These are phyloP conservation scores for Candida coquimbonensis DNA, from an alignment of 805 yeast species.

Conservation along the genomic window DNA sequence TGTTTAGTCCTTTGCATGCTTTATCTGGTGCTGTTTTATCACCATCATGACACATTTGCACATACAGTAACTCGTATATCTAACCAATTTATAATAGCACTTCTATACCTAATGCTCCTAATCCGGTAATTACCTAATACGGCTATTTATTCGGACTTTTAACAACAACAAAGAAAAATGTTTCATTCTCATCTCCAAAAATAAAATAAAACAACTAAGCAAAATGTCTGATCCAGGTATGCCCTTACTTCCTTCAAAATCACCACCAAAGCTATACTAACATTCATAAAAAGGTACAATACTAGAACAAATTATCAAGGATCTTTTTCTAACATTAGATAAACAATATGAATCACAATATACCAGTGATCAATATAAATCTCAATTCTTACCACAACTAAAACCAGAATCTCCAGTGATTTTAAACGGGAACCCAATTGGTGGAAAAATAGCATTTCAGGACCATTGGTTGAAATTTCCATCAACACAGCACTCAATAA, in stretches of 20 bases:
- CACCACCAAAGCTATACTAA: neutral
- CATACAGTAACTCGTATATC: too few species aligned
- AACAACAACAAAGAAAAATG: too few species aligned
- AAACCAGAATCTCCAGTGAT: constrained; percentile 46
- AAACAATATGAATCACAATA: constrained; percentile 11
- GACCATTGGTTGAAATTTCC: constrained; percentile 54
- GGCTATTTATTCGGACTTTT: too few species aligned
- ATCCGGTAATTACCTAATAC: too few species aligned
- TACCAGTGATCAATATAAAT: constrained; percentile 16
- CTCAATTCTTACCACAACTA: constrained; percentile 36
- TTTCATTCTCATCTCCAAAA: too few species aligned
- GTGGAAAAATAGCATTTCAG: constrained; percentile 45
- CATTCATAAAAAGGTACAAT: constrained; percentile 5
- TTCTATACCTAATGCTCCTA: too few species aligned
- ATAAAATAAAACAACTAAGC: too few species aligned
- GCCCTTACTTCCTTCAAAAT: neutral
- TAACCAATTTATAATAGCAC: too few species aligned
- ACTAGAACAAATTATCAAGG: constrained; percentile 19
- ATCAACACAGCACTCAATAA: constrained; percentile 51
- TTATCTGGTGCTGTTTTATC: too few species aligned
- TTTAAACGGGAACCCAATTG: constrained; percentile 52
- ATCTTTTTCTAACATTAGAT: constrained; percentile 20
- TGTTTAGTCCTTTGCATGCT: too few species aligned
- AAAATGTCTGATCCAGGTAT: constrained; percentile 10
- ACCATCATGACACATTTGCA: too few species aligned